A percentile compares a stretch with the other conserved stretches of the same genome.
phyloP scores from a whole-genome alignment of 306 rosid species.

The Canavalia ensiformis region DNA sequence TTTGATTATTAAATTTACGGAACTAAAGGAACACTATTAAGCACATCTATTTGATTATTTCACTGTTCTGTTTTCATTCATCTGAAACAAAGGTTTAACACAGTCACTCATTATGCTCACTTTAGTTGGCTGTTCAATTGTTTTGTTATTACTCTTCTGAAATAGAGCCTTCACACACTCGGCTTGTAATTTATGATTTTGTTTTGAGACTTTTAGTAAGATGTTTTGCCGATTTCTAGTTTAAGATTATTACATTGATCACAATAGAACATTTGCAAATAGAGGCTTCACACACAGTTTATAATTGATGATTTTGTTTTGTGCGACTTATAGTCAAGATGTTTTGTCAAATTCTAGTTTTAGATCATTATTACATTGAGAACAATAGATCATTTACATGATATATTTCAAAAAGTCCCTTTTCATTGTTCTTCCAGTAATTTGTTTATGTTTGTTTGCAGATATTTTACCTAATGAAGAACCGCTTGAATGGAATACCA shows the following conservation, averaged over 20 bases:
- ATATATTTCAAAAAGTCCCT: conserved; percentile 4
- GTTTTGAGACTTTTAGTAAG: too few relatives aligned
- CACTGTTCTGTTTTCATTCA: not conserved
- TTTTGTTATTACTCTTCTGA: not conserved
- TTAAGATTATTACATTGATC: too few relatives aligned
- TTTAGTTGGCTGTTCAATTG: not conserved
- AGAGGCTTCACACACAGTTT: too few relatives aligned
- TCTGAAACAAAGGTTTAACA: not conserved
- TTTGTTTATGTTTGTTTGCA: conserved; percentile 38
- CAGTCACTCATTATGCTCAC: not conserved
- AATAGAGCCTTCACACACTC: not conserved
- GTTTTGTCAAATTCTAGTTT: not conserved
- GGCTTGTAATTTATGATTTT: not conserved
- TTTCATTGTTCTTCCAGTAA: not conserved
- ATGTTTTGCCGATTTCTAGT: too few relatives aligned
- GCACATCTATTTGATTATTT: not conserved
- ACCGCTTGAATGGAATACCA: conserved; percentile 70
- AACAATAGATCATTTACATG: not conserved
- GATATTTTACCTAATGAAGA: conserved; percentile 53
- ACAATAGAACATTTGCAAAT: too few relatives aligned
- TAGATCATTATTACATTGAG: not conserved
- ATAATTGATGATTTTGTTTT: not conserved
- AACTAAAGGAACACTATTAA: not conserved
- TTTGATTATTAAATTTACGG: not conserved
- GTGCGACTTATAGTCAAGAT: not conserved